Conservation (phyloP, 352 stramenopile genomes). For the Globisporangium carolinianum region DNA sequence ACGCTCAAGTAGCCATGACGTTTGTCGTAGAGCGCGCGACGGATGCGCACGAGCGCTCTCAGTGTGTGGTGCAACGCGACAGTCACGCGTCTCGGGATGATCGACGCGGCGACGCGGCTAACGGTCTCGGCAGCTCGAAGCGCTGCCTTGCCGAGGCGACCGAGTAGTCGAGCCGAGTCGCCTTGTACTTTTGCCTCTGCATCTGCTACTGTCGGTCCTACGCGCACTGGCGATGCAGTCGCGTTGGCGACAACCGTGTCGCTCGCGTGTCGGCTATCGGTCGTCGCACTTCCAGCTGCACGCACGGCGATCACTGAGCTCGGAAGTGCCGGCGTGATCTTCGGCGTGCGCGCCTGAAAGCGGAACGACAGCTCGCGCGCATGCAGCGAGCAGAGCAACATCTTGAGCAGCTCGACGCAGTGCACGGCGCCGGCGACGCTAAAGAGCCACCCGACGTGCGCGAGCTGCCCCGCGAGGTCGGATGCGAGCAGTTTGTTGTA, state of each 20-base stretch:
- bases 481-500: slow-evolving; percentile 40
- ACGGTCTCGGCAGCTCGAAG: background rate
- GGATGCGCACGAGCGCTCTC: slow-evolving; percentile 1
- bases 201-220: background rate
- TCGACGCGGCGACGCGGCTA: background rate
- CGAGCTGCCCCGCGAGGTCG: slow-evolving; percentile 17
- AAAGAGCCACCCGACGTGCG: slow-evolving; percentile 21
- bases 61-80: background rate
- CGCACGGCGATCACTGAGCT: slow-evolving; percentile 6
- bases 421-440: slow-evolving; percentile 16
- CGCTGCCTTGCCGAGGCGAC: background rate
- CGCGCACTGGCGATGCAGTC: background rate
- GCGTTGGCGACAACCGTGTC: background rate
- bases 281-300: background rate
- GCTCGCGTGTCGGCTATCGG: background rate
- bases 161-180: too few relatives aligned
- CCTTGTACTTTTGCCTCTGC: too few relatives aligned
- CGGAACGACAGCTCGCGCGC: slow-evolving; percentile 19
- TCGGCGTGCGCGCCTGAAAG: slow-evolving; percentile 8
- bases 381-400: slow-evolving; percentile 20
- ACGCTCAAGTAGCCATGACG: slow-evolving; percentile 16
- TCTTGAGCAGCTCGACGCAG: slow-evolving; percentile 23
- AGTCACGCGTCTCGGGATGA: slow-evolving; percentile 5
- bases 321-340: slow-evolving; percentile 8
- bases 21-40: slow-evolving; percentile 10